Base-by-base conservation (phyloP, 805 yeast genomes). In the Zygosaccharomyces kombuchaensis region DNA sequence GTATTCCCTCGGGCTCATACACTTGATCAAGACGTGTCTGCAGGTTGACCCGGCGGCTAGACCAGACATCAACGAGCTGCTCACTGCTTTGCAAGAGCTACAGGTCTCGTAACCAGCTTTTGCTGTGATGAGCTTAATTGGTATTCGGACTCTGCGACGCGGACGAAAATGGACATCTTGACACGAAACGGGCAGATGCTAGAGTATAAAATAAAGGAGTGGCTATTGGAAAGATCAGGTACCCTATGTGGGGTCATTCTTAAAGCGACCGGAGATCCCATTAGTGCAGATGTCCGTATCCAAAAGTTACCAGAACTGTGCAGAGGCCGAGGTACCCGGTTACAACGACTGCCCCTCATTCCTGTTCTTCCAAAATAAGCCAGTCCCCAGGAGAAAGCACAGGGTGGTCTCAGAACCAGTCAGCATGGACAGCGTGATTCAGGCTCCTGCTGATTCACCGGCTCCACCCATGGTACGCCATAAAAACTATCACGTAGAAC, bases 21-120 rank as follows among this genome's bases (percentile, higher is more conserved):
- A 70, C 1, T 52, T 89, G 36, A 80, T 90, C 9, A 56, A 62
- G 29, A 57, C 60, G 47, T 89, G 96, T 63, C 67, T 90, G 45
- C 74, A 72, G 6, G 72, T 82, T 9, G 82, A 86, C 44, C 79
- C 89, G 0, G 55, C 53, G 0, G 60, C 73, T 30, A 71, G 97
- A 49, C 95, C 96, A 0, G 50, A 73, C 0, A 73, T 83, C 17
- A 87, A 80, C 51, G 74, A 75, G 37, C 76, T 87, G 2, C 58
- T 84, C 43, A 71, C 75, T 9, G 64, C 56, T 36, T 78, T 82
- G 4, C 63, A 81, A 40, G 72, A 67, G 16, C 48, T 74, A 4
- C 74, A 72, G 48, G 40, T 54, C 12, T 45, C 45, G 43, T 48
- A 22, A 34, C 12, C 10, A 6, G 17, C 16, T 22, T 22, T 2